Percentiles rank a stretch among this genome's conserved stretches.
Conservation (phyloP, 768 basidiomycete genomes). For the Epithele typhae region DNA sequence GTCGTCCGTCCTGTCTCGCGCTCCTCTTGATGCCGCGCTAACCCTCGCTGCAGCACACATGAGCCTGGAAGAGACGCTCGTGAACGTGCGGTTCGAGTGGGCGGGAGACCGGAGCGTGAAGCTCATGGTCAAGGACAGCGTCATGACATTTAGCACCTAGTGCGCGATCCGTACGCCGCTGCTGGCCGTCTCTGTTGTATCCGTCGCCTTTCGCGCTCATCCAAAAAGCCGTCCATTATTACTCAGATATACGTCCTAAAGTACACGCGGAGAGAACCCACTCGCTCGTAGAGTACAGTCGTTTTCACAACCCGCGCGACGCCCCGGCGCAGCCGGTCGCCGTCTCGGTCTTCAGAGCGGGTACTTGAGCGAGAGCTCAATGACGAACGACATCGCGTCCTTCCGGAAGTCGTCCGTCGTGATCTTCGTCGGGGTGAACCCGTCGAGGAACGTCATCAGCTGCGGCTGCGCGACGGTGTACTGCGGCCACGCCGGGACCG, state of each 20-base stretch:
- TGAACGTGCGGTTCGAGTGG: conserved; percentile 83
- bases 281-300: conserved; percentile 7
- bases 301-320: conserved; percentile 10
- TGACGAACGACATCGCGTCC: conserved; percentile 12
- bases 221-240: too few relatives aligned
- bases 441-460: conserved; percentile 17
- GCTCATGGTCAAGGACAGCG: conserved; percentile 76
- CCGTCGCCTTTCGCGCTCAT: too few relatives aligned
- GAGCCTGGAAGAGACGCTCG: conserved; percentile 60
- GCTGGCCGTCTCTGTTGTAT: too few relatives aligned
- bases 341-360: conserved; percentile 19
- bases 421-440: conserved; percentile 4
- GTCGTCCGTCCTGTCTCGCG: conserved; percentile 17
- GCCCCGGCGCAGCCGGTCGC: conserved; percentile 14
- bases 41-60: conserved; percentile 45
- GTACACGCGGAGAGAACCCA: neutral
- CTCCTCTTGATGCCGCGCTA: too few relatives aligned
- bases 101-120: conserved; percentile 76
- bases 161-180: too few relatives aligned
- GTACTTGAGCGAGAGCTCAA: conserved; percentile 15
- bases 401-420: conserved; percentile 16
- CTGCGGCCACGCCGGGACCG: conserved; percentile 19
- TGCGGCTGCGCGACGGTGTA: conserved; percentile 14
- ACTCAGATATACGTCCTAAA: neutral
- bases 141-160: conserved; percentile 82